phyloP scores from a whole-genome alignment of 2,329 filamentous ascomycete genomes.

The Aspergillus sp. region DNA sequence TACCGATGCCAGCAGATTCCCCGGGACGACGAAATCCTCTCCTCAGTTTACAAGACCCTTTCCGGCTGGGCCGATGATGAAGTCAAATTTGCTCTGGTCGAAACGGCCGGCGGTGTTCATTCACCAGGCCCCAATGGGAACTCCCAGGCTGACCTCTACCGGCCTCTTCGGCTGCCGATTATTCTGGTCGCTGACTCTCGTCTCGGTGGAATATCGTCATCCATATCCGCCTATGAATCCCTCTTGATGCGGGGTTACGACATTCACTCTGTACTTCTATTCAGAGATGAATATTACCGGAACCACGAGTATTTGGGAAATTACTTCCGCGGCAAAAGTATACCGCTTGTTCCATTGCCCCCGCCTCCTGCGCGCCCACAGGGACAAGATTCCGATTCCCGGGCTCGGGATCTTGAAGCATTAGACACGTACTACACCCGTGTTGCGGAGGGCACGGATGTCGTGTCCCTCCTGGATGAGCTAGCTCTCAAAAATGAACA shows the following conservation, averaged over 20 bases:
- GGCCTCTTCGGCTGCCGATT: slow-evolving; percentile 70
- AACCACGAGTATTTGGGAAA: slow-evolving; percentile 67
- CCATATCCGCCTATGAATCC: slow-evolving; percentile 78
- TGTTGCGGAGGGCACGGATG: slow-evolving; percentile 38
- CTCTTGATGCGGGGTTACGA: slow-evolving; percentile 77
- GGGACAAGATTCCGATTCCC: slow-evolving; percentile 29
- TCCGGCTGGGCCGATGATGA: slow-evolving; percentile 34
- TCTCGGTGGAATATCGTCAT: slow-evolving; percentile 76
- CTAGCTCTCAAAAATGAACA: slow-evolving; percentile 56
- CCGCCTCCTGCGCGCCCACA: slow-evolving; percentile 55
- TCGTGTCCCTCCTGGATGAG: slow-evolving; percentile 50
- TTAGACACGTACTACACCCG: slow-evolving; percentile 66
- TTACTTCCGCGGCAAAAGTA: slow-evolving; percentile 63
- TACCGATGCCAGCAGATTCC: slow-evolving; percentile 42
- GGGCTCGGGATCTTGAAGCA: slow-evolving; percentile 51
- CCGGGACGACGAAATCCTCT: slow-evolving; percentile 52
- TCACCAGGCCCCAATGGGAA: slow-evolving; percentile 75
- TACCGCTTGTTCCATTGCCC: slow-evolving; percentile 58
- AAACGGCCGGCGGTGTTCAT: slow-evolving; percentile 80
- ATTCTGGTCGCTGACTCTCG: slow-evolving; percentile 73
- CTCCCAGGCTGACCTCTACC: slow-evolving; percentile 75
- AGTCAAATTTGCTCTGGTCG: slow-evolving; percentile 66
- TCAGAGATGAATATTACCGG: slow-evolving; percentile 64
- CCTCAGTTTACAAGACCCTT: slow-evolving; percentile 48
- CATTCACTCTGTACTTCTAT: slow-evolving; percentile 68